Conservation (phyloP, 2,329 filamentous ascomycete genomes). For the Aspergillus sclerotialis region DNA sequence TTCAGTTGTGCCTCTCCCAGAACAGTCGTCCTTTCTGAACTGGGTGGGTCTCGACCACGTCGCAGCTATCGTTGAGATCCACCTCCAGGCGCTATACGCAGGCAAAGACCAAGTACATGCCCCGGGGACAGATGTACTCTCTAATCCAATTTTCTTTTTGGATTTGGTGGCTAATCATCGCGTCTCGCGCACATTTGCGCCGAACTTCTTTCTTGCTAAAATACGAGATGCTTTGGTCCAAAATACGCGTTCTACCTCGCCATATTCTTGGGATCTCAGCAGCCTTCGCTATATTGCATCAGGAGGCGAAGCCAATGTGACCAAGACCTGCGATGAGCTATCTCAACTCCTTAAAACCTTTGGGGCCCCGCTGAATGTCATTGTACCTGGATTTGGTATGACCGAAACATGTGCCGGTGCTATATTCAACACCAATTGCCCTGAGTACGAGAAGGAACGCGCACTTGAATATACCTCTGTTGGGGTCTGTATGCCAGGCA, state of each 20-base stretch:
- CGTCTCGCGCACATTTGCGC: slow-evolving; percentile 19
- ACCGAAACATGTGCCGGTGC: slow-evolving; percentile 48
- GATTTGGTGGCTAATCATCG: slow-evolving; percentile 33
- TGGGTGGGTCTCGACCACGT: slow-evolving; percentile 52
- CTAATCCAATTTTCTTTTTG: slow-evolving; percentile 35
- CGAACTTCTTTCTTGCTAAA: slow-evolving; percentile 19
- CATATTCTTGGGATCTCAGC: slow-evolving; percentile 8
- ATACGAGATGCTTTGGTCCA: slow-evolving; percentile 3
- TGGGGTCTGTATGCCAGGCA: slow-evolving; percentile 16
- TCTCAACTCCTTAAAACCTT: slow-evolving; percentile 22
- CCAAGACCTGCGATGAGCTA: slow-evolving; percentile 28
- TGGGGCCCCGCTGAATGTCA: slow-evolving; percentile 33
- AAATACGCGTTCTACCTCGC: slow-evolving; percentile 3
- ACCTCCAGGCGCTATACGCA: slow-evolving; percentile 40
- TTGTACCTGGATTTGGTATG: slow-evolving; percentile 20
- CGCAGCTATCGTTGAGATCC: slow-evolving; percentile 45
- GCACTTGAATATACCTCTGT: slow-evolving; percentile 9
- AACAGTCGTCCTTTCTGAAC: slow-evolving; percentile 35
- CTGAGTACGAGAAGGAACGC: slow-evolving; percentile 30
- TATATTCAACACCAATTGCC: slow-evolving; percentile 39
- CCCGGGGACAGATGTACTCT: slow-evolving; percentile 8
- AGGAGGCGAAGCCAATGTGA: slow-evolving; percentile 32
- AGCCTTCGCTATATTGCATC: slow-evolving; percentile 22
- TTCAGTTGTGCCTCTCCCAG: slow-evolving; percentile 15
- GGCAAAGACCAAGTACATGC: slow-evolving; percentile 16